Evolutionary conservation across 1,284 basidiomycete species (phyloP).

Genomic region (Sporisorium reilianum): DNA sequence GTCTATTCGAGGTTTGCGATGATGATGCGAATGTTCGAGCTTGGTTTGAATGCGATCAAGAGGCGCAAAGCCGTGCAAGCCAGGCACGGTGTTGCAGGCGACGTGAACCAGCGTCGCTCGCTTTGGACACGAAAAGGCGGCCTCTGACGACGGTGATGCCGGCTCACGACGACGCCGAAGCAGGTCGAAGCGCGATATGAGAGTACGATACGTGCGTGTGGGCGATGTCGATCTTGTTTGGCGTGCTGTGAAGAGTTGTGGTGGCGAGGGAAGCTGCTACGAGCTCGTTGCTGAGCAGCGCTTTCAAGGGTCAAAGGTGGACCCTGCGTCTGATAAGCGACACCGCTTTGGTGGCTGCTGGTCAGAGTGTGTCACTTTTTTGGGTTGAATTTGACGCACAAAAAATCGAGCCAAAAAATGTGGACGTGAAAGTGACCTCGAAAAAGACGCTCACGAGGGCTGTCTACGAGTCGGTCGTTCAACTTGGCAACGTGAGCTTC

Average conservation of each 20-base stretch:
- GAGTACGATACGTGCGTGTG: neutral
- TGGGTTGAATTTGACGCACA: neutral
- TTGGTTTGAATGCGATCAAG: neutral
- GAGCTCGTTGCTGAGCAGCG: neutral
- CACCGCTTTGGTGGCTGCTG: neutral
- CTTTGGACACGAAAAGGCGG: neutral
- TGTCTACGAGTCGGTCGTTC: neutral
- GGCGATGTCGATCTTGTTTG: neutral
- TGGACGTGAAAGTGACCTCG: neutral
- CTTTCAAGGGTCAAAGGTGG: neutral
- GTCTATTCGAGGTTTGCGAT: neutral
- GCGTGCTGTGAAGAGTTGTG: neutral
- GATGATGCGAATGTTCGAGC: neutral
- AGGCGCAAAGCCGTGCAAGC: conserved; percentile 13
- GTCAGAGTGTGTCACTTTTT: neutral
- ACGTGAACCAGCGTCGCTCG: conserved; percentile 15
- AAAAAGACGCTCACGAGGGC: neutral
- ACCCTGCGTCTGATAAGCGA: conserved; percentile 9
- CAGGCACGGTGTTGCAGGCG: conserved; percentile 18
- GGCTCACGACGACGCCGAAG: conserved; percentile 33
- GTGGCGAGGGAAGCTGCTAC: neutral
- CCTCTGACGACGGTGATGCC: conserved; percentile 21
- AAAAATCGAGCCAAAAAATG: neutral
- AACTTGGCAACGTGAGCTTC: no score
- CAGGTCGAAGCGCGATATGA: neutral